Base-by-base conservation (phyloP, 2,329 filamentous ascomycete genomes). In the Fusarium acutatum region DNA sequence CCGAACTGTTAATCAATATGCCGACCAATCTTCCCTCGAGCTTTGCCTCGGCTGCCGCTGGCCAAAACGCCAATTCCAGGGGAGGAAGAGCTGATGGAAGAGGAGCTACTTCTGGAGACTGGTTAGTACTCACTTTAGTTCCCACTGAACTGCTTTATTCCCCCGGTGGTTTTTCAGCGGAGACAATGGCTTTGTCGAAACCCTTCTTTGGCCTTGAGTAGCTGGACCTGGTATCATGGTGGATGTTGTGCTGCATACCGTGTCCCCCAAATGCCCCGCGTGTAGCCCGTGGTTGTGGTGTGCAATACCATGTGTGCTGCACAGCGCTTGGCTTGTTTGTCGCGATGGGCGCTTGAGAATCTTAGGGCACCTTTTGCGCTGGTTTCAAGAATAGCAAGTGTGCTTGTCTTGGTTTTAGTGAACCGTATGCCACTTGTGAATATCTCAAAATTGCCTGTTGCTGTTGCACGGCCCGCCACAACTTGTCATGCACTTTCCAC, bases 41-140 rank as follows among this genome's bases (percentile, higher is more conserved):
- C 87, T 95, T 95, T 85, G 93, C 93, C 82, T 94, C 93, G 81
- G 93, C 93, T 79, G 93, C 93, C 77, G 93, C 93, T 81, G 93
- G 93, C 83, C 92, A 94, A 83, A 91, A 88, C 78, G 85, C 86
- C 81, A 90, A 82, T 84, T 82, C 85, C 78, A 88, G 87, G 84
- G 84, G 83, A 84, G 89, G 87, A 81, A 90, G 88, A 84, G 86
- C 82, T 79, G 89, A 89, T 76, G 85, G 85, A 70, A 87, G 89
- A 74, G 86, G 86, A 74, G 82, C 81, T 81, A 84, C 85, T 75
- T 89, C 89, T 82, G 91, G 90, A 84, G 93, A 94, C 83, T 94
- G 92, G 93, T 94, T 88, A 83, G 91, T 88, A 59, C 32, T 70
- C 54, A 73, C 44, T 37, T 72, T 61, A 72, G 43, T 56, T 54